phyloP scores from a whole-genome alignment of 2,329 filamentous ascomycete genomes.

The Fusarium sp. region DNA sequence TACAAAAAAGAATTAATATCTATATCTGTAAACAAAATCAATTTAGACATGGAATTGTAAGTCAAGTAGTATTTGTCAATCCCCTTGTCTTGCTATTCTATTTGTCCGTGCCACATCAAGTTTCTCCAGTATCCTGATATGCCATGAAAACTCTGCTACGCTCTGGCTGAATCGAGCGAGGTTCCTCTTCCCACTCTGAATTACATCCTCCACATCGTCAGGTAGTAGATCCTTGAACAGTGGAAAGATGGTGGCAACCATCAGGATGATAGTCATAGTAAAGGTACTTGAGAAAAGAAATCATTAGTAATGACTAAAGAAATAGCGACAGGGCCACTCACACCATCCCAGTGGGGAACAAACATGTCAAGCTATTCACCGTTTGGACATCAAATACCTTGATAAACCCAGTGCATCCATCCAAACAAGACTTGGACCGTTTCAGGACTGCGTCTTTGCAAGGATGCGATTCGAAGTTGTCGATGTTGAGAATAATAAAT shows the following conservation, averaged over 20 bases:
- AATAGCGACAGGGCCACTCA: conserved; percentile 8
- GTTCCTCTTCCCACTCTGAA: neutral
- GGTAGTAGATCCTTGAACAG: neutral
- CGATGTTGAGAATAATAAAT: conserved; percentile 42
- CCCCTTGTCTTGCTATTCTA: neutral
- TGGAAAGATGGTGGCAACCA: conserved; percentile 38
- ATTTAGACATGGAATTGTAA: fast-evolving
- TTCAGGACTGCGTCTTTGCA: conserved; percentile 35
- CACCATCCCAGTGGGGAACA: conserved; percentile 48
- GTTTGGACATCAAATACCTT: conserved; percentile 42
- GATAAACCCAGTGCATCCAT: conserved; percentile 42
- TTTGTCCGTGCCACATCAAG: neutral
- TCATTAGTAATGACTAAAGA: neutral
- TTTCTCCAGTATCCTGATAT: neutral
- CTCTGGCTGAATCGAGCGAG: neutral
- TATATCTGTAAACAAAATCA: too few relatives aligned
- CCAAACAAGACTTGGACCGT: conserved; percentile 37
- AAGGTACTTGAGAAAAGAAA: neutral
- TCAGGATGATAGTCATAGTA: conserved; percentile 40
- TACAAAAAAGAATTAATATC: neutral
- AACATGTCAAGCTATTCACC: conserved; percentile 41
- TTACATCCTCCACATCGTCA: neutral
- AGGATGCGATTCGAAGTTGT: conserved; percentile 39
- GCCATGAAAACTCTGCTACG: conserved; percentile 12
- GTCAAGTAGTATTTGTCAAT: neutral